These are phyloP conservation scores for Durusdinium trenchii DNA, from an alignment of 73 alveolate genomes.

Conservation along the genomic window DNA sequence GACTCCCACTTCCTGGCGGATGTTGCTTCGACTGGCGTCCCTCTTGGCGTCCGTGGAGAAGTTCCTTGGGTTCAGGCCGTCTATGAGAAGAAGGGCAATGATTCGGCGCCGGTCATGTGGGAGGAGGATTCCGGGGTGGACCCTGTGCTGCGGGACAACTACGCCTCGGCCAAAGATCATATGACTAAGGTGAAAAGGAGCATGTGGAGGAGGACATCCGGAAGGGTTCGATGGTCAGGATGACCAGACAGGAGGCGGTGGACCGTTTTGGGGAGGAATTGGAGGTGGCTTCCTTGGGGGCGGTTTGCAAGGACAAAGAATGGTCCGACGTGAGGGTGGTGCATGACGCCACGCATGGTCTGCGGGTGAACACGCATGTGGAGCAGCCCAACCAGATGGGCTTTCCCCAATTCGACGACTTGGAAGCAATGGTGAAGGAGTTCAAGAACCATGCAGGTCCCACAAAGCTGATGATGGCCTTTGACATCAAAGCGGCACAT, in stretches of 20 bases:
- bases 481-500: neutral
- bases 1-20: neutral
- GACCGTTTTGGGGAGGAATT: neutral
- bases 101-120: neutral
- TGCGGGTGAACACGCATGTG: neutral
- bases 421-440: neutral
- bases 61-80: neutral
- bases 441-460: neutral
- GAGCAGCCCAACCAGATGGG: neutral
- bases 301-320: neutral
- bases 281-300: neutral
- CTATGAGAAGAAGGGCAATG: neutral
- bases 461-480: neutral
- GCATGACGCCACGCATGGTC: neutral
- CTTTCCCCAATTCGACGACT: neutral
- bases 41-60: neutral
- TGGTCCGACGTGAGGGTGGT: neutral
- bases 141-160: neutral
- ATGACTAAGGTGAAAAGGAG: neutral
- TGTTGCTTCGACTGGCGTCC: neutral
- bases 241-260: neutral
- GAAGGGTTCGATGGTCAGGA: neutral
- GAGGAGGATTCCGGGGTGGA: neutral
- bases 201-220: neutral
- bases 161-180: neutral